Evolutionary conservation across 1,284 basidiomycete species (phyloP), one percentile per base, ranked within the genome.

Genomic region (Melampsora occidentalis): DNA sequence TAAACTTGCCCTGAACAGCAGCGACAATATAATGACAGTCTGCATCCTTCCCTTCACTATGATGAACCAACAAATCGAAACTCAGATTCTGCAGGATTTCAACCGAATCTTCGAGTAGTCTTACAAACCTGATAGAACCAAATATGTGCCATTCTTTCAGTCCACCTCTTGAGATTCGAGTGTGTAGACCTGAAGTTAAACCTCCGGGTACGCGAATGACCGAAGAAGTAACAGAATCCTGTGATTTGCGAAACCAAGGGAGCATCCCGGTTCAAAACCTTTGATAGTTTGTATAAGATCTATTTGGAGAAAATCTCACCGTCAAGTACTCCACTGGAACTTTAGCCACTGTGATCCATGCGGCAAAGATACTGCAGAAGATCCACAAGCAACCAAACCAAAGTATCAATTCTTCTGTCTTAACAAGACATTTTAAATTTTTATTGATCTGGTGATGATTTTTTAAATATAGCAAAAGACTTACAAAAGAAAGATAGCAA

Each of bases 21-120:
- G 88, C 89, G 78, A 91, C 89, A 85, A 91, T 84, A 83, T 90
- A 91, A 82, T 91, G 90, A 79, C 89, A 88, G 79, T 89, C 87
- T 14, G 90, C 86, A 77, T 90, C 86, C 5, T 85, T 86, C 31
- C 89, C 89, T 82, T 90, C 90, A 35, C 89, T 90, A 78, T 78
- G 20, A 77, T 42, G 75, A 72, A 49, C n/a, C 33, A 28, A 20
- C 25, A 10, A 28, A 28, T 12, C 2, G 10, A 64, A 25, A 25
- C 35, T 22, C 4, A 39, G 39, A 28, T 22, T 70, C 22, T 42
- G 46, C 2, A 71, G 31, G 28, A 71, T 7, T 25, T 18, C n/a
- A 35, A 22, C 22, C n/a, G 18, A 31, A 33, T 10, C 62, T 42
- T 28, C 35, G 33, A n/a, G 18, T 64, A 42, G 9, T 42, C 42